Evolutionary conservation across 176 grass and related monocot genomes (phyloP).

Genomic region (Triticum turgidum): DNA sequence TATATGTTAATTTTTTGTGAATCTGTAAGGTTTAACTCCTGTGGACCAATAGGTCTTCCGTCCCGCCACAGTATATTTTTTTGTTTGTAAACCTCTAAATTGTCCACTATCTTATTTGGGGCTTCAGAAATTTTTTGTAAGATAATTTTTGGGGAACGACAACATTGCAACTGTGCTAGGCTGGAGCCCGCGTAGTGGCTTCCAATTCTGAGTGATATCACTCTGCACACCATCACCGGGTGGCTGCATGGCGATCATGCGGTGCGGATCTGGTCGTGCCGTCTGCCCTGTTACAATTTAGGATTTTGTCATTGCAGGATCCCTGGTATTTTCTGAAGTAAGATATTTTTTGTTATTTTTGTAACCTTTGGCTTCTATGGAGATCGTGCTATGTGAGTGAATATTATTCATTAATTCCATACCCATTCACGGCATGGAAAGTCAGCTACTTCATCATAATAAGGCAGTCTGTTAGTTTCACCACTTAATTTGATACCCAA

Average conservation of each 20-base stretch:
- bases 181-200: background rate
- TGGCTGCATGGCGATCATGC: background rate
- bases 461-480: conserved; percentile 36
- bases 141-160: too few species aligned
- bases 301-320: background rate
- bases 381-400: background rate
- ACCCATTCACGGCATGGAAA: background rate
- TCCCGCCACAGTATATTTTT: background rate
- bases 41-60: background rate
- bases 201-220: background rate
- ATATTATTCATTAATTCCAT: background rate
- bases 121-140: background rate
- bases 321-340: background rate
- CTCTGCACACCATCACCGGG: background rate
- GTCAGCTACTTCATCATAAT: background rate
- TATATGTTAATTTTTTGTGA: background rate
- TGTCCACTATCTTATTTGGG: background rate
- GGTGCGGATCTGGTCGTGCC: background rate
- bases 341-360: background rate
- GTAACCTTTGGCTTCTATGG: background rate
- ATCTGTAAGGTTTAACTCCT: background rate
- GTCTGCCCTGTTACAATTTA: background rate
- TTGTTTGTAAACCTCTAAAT: background rate
- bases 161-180: background rate
- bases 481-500: conserved; percentile 18